Evolutionary conservation across 768 basidiomycete genomes (phyloP).

Genomic region (Roridomyces roridus): DNA sequence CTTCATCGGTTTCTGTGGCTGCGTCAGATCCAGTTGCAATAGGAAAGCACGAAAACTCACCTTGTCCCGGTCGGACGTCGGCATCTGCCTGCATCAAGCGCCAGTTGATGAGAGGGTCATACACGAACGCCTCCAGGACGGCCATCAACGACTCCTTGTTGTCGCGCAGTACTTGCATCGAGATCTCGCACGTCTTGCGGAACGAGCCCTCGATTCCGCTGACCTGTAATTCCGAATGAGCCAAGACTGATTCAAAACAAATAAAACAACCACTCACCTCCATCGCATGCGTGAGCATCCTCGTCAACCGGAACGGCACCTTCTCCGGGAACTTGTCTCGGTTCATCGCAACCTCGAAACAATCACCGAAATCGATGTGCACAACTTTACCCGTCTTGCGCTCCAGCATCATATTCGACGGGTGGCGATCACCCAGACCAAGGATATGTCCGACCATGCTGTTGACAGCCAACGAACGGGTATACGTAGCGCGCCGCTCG

Average conservation of each 20-base stretch:
- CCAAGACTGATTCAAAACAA: background rate
- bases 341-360: slow-evolving; percentile 97
- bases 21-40: slow-evolving; percentile 1
- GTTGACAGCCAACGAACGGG: slow-evolving; percentile 93
- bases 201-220: slow-evolving; percentile 99
- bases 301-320: slow-evolving; percentile 95
- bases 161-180: slow-evolving; percentile 93
- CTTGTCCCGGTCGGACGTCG: slow-evolving; percentile 65
- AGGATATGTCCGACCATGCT: slow-evolving; percentile 99
- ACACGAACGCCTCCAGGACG: slow-evolving; percentile 97
- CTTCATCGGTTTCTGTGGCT: slow-evolving; percentile 36
- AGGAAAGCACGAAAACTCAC: slow-evolving; percentile 36
- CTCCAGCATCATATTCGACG: slow-evolving; percentile 92
- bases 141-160: slow-evolving; percentile 99
- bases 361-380: slow-evolving; percentile 98
- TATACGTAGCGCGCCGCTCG: slow-evolving; percentile 96
- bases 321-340: slow-evolving; percentile 99
- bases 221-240: slow-evolving; percentile 56
- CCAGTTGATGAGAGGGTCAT: slow-evolving; percentile 98
- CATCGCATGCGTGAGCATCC: slow-evolving; percentile 99
- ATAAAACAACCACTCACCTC: slow-evolving; percentile 60
- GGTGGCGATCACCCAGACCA: slow-evolving; percentile 95
- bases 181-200: slow-evolving; percentile 93
- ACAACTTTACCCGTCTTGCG: slow-evolving; percentile 93
- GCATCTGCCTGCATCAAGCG: slow-evolving; percentile 87